These are phyloP conservation scores for Epichloe baconii DNA, from an alignment of 2,329 filamentous ascomycete genomes.

Conservation along the genomic window DNA sequence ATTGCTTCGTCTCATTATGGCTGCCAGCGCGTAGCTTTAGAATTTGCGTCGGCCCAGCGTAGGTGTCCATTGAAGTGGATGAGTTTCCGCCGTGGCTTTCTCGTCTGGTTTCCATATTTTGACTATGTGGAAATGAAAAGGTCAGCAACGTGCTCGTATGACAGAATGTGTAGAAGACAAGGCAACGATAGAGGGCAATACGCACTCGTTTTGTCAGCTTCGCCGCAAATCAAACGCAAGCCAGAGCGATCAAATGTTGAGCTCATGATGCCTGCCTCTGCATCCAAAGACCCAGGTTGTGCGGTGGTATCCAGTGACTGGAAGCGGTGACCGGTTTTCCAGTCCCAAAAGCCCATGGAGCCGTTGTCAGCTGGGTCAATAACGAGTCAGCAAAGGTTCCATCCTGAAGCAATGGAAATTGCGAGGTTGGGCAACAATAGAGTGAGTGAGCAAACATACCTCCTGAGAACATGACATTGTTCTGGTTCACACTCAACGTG, in stretches of 20 bases:
- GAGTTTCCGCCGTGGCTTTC: constrained; percentile 76
- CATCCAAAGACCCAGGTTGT: constrained; percentile 86
- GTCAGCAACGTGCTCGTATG: constrained; percentile 31
- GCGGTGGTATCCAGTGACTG: constrained; percentile 83
- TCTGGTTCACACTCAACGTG: constrained; percentile 80
- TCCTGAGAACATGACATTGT: constrained; percentile 89
- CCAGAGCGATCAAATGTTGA: constrained; percentile 87
- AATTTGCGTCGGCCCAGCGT: constrained; percentile 66
- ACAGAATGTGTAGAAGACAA: not conserved
- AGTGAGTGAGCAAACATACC: constrained; percentile 25
- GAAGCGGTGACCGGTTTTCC: constrained; percentile 91
- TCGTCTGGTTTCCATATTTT: constrained; percentile 97
- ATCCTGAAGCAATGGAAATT: no score
- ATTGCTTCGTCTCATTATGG: not conserved
- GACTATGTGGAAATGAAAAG: constrained; percentile 39
- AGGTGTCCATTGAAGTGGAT: constrained; percentile 88
- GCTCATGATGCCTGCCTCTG: constrained; percentile 89
- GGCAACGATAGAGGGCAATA: constrained; percentile 3
- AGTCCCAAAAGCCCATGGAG: constrained; percentile 96
- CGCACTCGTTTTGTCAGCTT: constrained; percentile 86
- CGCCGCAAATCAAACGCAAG: constrained; percentile 78
- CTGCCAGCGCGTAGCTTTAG: constrained; percentile 21
- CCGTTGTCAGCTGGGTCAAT: constrained; percentile 59
- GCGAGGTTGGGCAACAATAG: no score
- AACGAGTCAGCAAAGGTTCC: not conserved